Percentiles rank a stretch among this genome's conserved stretches.
phyloP scores from a whole-genome alignment of 164 flowering plant species.

The Berberis thunbergii region DNA sequence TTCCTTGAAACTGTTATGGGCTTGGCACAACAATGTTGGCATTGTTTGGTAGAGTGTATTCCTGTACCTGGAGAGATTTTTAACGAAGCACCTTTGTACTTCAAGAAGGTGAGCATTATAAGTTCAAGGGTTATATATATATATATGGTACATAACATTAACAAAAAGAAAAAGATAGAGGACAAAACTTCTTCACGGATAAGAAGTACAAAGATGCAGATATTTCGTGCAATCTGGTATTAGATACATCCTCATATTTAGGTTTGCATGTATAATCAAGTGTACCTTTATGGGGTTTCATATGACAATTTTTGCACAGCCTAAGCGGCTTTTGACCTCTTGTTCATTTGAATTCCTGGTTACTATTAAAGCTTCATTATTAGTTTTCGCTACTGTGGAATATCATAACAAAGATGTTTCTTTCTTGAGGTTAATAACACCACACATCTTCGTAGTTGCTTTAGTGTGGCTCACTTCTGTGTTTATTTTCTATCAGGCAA shows the following conservation, averaged over 20 bases:
- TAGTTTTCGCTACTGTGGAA: too few species aligned
- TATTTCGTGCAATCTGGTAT: too few species aligned
- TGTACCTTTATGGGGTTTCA: too few species aligned
- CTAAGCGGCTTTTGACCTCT: too few species aligned
- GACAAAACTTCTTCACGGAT: neutral
- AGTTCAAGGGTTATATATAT: neutral
- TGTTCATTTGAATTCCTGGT: too few species aligned
- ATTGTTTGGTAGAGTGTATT: slow-evolving; percentile 86
- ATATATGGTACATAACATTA: too few species aligned
- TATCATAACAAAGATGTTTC: neutral
- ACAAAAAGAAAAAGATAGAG: too few species aligned
- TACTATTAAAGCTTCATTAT: too few species aligned
- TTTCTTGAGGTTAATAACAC: neutral
- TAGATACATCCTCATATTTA: too few species aligned
- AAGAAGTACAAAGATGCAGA: too few species aligned
- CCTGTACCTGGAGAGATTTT: slow-evolving; percentile 76
- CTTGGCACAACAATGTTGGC: slow-evolving; percentile 74
- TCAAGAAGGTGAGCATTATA: slow-evolving; percentile 56
- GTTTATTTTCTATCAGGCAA: slow-evolving; percentile 43
- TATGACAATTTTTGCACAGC: too few species aligned
- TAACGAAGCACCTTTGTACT: slow-evolving; percentile 76
- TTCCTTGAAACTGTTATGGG: slow-evolving; percentile 92
- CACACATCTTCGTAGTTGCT: neutral
- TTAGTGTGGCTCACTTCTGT: neutral
- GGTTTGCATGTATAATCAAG: too few species aligned